Conservation (phyloP, 2,329 filamentous ascomycete species). For the Colletotrichum higginsianum region DNA sequence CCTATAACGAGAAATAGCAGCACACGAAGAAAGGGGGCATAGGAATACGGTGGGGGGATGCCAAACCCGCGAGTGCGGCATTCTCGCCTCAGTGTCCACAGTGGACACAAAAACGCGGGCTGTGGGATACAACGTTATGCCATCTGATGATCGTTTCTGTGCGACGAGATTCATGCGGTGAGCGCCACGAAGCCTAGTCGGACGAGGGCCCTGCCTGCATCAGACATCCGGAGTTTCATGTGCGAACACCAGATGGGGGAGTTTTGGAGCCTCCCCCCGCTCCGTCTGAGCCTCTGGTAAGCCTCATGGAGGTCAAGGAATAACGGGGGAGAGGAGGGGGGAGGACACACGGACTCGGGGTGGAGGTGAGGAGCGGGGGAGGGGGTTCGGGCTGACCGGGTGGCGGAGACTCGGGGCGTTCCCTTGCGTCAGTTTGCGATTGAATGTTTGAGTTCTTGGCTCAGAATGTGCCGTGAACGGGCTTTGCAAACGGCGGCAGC, state of each 20-base stretch:
- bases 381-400: conserved; percentile 34
- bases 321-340: no score
- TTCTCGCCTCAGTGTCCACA: not conserved
- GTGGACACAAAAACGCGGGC: conserved; percentile 14
- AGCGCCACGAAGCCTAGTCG: conserved; percentile 33
- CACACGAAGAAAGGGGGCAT: not conserved
- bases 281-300: not conserved
- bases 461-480: conserved; percentile 8
- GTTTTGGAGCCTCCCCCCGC: not conserved
- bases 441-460: conserved; percentile 14
- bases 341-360: not conserved
- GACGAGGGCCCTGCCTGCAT: conserved; percentile 34
- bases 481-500: conserved; percentile 16
- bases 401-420: conserved; percentile 16
- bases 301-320: not conserved
- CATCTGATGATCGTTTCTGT: conserved; percentile 40
- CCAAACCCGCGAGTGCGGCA: no score
- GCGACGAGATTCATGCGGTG: conserved; percentile 37
- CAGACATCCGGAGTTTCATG: conserved; percentile 41
- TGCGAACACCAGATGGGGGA: conserved; percentile 18
- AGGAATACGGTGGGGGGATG: not conserved
- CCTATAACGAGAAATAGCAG: conserved; percentile 34
- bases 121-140: conserved; percentile 9
- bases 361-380: not conserved
- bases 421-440: conserved; percentile 25